These are phyloP conservation scores for Nicotiana tabacum DNA, from an alignment of 257 asterid genomes.

Conservation along the genomic window DNA sequence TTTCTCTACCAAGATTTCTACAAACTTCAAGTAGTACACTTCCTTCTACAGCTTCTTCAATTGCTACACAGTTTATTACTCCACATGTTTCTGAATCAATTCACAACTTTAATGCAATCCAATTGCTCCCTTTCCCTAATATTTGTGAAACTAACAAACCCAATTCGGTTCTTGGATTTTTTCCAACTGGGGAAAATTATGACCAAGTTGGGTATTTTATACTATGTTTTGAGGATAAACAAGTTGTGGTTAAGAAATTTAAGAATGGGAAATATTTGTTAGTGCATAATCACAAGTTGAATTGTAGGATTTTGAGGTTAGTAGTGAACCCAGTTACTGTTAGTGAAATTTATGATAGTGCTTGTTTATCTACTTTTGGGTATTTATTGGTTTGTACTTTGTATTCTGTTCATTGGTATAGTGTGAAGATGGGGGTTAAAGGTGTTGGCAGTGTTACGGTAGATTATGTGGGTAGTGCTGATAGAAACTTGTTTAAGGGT, in stretches of 20 bases:
- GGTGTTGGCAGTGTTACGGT: slow-evolving; percentile 17
- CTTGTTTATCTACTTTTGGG: slow-evolving; percentile 28
- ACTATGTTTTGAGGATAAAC: slow-evolving; percentile 30
- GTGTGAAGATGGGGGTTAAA: slow-evolving; percentile 19
- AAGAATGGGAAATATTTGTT: slow-evolving; percentile 4
- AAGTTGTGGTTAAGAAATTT: slow-evolving; percentile 20
- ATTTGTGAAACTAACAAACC: neutral
- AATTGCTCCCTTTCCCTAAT: slow-evolving; percentile 39
- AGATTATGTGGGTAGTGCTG: slow-evolving; percentile 44
- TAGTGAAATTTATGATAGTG: slow-evolving; percentile 11
- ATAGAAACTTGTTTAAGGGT: slow-evolving; percentile 35
- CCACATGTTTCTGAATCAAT: slow-evolving; percentile 23
- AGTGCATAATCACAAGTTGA: slow-evolving; percentile 31
- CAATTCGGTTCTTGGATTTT: slow-evolving; percentile 32
- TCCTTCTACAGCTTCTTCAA: slow-evolving; percentile 31
- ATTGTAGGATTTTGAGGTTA: slow-evolving; percentile 40
- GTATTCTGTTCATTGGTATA: slow-evolving; percentile 67
- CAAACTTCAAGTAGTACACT: slow-evolving; percentile 9
- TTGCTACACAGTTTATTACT: slow-evolving; percentile 42
- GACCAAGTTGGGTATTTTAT: slow-evolving; percentile 53
- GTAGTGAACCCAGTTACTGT: slow-evolving; percentile 32
- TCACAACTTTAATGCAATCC: slow-evolving; percentile 52
- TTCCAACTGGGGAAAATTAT: slow-evolving; percentile 60
- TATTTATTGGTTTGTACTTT: slow-evolving; percentile 55
- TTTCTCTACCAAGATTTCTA: slow-evolving; percentile 42